Percentiles rank a stretch among this genome's conserved stretches.
phyloP scores from a whole-genome alignment of 1,284 basidiomycete genomes.

The Sanguinoderma infundibulare region DNA sequence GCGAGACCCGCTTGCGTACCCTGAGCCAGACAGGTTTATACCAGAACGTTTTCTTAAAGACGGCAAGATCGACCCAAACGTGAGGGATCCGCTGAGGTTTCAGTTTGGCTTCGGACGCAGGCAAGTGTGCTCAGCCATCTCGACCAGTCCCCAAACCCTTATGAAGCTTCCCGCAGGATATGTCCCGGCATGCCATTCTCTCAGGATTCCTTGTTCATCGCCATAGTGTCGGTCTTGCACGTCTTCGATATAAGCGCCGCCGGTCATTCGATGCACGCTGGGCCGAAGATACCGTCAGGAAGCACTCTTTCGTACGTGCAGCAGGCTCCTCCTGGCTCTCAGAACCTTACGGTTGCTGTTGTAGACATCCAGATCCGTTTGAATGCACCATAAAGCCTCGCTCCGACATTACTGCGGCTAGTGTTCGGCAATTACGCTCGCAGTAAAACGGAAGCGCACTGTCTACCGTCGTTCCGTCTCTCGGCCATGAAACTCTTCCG shows the following conservation, averaged over 20 bases:
- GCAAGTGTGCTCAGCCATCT: not conserved
- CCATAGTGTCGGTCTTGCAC: constrained; percentile 22
- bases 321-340: not conserved
- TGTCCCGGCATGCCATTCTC: constrained; percentile 26
- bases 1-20: constrained; percentile 25
- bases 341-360: not conserved
- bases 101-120: constrained; percentile 23
- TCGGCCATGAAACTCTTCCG: too few species aligned
- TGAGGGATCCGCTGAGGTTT: constrained; percentile 7
- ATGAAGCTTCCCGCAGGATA: constrained; percentile 1
- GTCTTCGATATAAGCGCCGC: constrained; percentile 15
- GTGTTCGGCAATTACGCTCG: not conserved
- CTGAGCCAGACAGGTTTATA: constrained; percentile 28
- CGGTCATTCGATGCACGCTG: not conserved
- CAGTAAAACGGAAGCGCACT: too few species aligned
- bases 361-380: constrained; percentile 1
- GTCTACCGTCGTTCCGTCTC: too few species aligned
- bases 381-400: not conserved
- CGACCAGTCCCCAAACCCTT: not conserved
- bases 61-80: not conserved
- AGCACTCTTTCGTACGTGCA: not conserved
- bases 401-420: not conserved
- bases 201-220: constrained; percentile 25
- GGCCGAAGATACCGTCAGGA: not conserved
- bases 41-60: constrained; percentile 26